These are phyloP conservation scores for Malus asiatica DNA, from an alignment of 306 rosid genomes.

Conservation along the genomic window DNA sequence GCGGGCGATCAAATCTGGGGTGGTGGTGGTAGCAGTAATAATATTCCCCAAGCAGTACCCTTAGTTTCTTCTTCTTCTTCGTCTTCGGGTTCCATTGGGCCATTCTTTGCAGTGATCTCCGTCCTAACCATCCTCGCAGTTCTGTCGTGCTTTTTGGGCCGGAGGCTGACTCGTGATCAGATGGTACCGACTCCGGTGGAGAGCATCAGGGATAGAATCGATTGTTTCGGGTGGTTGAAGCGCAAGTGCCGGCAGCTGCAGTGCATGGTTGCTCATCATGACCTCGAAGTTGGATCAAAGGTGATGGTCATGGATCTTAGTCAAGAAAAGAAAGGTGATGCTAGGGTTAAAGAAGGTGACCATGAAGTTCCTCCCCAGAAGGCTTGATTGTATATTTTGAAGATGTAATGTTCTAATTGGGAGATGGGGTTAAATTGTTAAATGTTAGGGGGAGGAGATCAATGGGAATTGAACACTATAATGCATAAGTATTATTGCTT, in stretches of 20 bases:
- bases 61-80: neutral
- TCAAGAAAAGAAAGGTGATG: neutral
- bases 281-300: slow-evolving; percentile 31
- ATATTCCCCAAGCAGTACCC: slow-evolving; percentile 10
- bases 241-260: slow-evolving; percentile 13
- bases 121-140: slow-evolving; percentile 43
- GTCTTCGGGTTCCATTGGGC: slow-evolving; percentile 53
- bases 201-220: slow-evolving; percentile 16
- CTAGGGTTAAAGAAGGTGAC: neutral
- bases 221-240: slow-evolving; percentile 43
- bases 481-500: too few species aligned
- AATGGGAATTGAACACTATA: too few species aligned
- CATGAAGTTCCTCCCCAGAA: neutral
- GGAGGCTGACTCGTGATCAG: slow-evolving; percentile 23
- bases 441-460: too few species aligned
- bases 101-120: slow-evolving; percentile 60
- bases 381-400: neutral
- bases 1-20: slow-evolving; percentile 16
- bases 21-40: neutral
- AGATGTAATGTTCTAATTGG: neutral
- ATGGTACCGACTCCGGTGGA: slow-evolving; percentile 32
- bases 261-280: slow-evolving; percentile 7
- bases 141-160: slow-evolving; percentile 51
- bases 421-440: too few species aligned
- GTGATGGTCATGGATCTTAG: slow-evolving; percentile 8